These are phyloP conservation scores for Russula emetica DNA, from an alignment of 768 basidiomycete genomes.

Conservation along the genomic window DNA sequence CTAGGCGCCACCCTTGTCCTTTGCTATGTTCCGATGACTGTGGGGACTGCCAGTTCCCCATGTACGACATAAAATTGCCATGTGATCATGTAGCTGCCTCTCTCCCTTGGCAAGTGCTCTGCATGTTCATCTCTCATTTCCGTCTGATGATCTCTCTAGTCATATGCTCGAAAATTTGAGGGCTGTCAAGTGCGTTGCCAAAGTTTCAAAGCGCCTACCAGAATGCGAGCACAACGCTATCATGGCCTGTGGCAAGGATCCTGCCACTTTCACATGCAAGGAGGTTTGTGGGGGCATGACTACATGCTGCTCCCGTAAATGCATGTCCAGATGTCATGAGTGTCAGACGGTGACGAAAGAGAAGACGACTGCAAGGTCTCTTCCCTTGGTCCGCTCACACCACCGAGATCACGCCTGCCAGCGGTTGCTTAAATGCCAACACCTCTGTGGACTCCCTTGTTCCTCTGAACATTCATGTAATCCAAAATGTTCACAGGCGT, in stretches of 20 bases:
- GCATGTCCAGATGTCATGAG: constrained; percentile 32
- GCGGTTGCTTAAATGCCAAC: constrained; percentile 34
- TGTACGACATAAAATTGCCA: constrained; percentile 29
- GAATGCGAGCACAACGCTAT: constrained; percentile 34
- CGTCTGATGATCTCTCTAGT: constrained; percentile 25
- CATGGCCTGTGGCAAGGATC: constrained; percentile 28
- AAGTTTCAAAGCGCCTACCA: constrained; percentile 32
- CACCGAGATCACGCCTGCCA: constrained; percentile 36
- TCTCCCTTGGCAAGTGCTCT: constrained; percentile 32
- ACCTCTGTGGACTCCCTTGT: constrained; percentile 34
- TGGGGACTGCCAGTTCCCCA: constrained; percentile 31
- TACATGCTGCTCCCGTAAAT: constrained; percentile 34
- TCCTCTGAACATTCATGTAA: constrained; percentile 33
- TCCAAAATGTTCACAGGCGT: constrained; percentile 30
- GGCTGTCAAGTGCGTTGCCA: constrained; percentile 29
- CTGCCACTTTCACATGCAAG: constrained; percentile 27
- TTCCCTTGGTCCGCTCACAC: constrained; percentile 14
- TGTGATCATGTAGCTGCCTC: constrained; percentile 31
- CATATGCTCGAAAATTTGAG: constrained; percentile 29
- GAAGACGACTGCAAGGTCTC: neutral
- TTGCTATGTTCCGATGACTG: constrained; percentile 33
- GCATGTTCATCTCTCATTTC: neutral
- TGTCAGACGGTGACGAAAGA: constrained; percentile 31
- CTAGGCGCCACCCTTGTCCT: constrained; percentile 31
- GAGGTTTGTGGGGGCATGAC: constrained; percentile 30